Conservation (phyloP, 1,284 basidiomycete genomes). For the Trametes sp. region DNA sequence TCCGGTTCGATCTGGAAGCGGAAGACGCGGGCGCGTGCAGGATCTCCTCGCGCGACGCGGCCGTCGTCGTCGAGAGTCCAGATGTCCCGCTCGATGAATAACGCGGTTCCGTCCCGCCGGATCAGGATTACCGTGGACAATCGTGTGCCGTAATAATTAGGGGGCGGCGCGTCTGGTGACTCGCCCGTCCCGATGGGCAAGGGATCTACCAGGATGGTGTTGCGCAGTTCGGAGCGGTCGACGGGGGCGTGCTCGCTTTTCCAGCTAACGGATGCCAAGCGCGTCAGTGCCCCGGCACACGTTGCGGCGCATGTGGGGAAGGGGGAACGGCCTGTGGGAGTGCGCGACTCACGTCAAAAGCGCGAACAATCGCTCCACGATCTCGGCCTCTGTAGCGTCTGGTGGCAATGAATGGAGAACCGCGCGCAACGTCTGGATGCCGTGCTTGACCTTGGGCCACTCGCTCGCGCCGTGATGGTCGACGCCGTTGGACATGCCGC, state of each 20-base stretch:
- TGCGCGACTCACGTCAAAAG: conserved; percentile 65
- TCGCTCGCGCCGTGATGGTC: conserved; percentile 61
- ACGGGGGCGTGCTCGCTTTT: conserved; percentile 48
- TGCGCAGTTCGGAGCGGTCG: conserved; percentile 59
- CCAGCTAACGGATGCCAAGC: conserved; percentile 32
- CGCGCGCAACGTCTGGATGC: conserved; percentile 54
- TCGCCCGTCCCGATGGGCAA: conserved; percentile 35
- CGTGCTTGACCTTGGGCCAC: conserved; percentile 78
- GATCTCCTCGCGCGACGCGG: conserved; percentile 43
- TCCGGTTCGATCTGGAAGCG: conserved; percentile 53
- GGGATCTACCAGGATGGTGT: conserved; percentile 69
- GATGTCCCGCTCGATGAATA: conserved; percentile 77
- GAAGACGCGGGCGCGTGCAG: conserved; percentile 57
- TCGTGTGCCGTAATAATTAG: conserved; percentile 68
- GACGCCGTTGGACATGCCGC: conserved; percentile 77
- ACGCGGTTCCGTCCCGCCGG: conserved; percentile 61
- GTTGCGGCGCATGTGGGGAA: conserved; percentile 14
- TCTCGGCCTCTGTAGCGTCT: conserved; percentile 53
- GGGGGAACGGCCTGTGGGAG: conserved; percentile 16
- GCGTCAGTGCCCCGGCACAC: conserved; percentile 18
- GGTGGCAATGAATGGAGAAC: conserved; percentile 47
- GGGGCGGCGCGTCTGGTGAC: conserved; percentile 23
- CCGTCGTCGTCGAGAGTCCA: conserved; percentile 57
- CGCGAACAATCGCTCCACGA: conserved; percentile 65
- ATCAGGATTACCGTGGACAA: conserved; percentile 77